Base-by-base conservation (phyloP, 73 alveolate genomes). In the Tetrahymena elliotti region DNA sequence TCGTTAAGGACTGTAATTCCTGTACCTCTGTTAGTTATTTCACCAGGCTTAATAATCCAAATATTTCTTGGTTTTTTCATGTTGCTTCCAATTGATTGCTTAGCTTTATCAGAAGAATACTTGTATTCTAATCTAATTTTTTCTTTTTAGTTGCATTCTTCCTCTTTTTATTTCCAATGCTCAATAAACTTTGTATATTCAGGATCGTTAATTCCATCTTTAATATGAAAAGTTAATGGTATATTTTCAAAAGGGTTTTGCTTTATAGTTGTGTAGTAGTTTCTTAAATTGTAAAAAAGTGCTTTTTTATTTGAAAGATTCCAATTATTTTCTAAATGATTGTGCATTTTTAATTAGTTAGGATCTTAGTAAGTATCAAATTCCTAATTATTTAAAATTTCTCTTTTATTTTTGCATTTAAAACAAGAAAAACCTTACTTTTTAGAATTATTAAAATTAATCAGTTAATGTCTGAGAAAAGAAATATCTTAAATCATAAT, bases 41-140 rank as follows among this genome's bases (percentile, higher is more conserved):
- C 97, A 22, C 97, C 97, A 38, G 97, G 97, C 13, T 95, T 95
- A 15, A 95, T 93, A 20, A 95, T 95, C 97, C 97, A 95, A 13
- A 93, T 53, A 52, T 82, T 88, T 53, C 68, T 39, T 12, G 82
- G 95, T 6, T 39, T 84, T 33, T 41, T 84, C 39, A 27, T 35
- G 41, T 95, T 83, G 84, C 83, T 95, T 52, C 96, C 93, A 18
- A 84, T 38, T 88, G 94, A 39, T 20, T 41, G 38, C 33, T 94
- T 47, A 10, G 82, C 82, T 47, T 47, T 47, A 47, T 83, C 93
- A 18, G 40, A 83, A 20, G 93, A 35, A 13, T 35, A 83, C 27
- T 83, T 83, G 40, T 35, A 35, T 35, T 83, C 94, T 33, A 34
- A 88, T 88, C 94, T 88, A 1, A 37, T 9, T 13, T 35, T 88